Evolutionary conservation across 495 filamentous ascomycete species (phyloP), one percentile per base, ranked within the genome.

Genomic region (Ascobolus immersus): DNA sequence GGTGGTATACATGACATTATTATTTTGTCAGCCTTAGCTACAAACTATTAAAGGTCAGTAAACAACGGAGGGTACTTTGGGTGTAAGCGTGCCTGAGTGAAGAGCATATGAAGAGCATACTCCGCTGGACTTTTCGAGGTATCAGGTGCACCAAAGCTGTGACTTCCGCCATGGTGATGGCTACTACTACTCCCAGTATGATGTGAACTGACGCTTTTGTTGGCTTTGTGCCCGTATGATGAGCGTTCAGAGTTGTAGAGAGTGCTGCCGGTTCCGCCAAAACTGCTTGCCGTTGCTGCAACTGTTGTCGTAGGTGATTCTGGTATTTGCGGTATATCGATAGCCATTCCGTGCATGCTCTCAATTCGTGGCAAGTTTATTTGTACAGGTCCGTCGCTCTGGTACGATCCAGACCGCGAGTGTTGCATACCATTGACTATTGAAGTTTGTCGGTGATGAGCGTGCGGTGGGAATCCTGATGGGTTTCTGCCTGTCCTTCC

Each of bases 401-500:
- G 63, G 49, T 67, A 67, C 45, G 69, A 74, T 9, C 82, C 70
- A 57, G 86, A 90, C 43, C 86, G 71, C 38, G 81, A 89, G 55
- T 96, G 86, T 49, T 82, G 79, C 39, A 80, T 68, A 37, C 80
- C 80, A 67, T 91, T 78, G 28, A 92, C 79, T 40, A 91, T 91
- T 18, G 84, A 92, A 1, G 80, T 79, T 52, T 96, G 77, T 14
- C 86, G 67, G 50, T 91, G 77, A 50, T 94, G 84, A 28, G 73
- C 75, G 54, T 93, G 89, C 9, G 71, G 52, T 24, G n/a, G n/a
- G n/a, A n/a, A n/a, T n/a, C n/a, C n/a, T n/a, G n/a, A n/a, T n/a
- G n/a, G n/a, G n/a, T n/a, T n/a, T n/a, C n/a, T n/a, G n/a, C n/a
- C n/a, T n/a, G n/a, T n/a, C n/a, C n/a, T n/a, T n/a, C n/a, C n/a